Evolutionary conservation across 2,329 filamentous ascomycete genomes (phyloP).

Genomic region (Talaromyces funiculosus): DNA sequence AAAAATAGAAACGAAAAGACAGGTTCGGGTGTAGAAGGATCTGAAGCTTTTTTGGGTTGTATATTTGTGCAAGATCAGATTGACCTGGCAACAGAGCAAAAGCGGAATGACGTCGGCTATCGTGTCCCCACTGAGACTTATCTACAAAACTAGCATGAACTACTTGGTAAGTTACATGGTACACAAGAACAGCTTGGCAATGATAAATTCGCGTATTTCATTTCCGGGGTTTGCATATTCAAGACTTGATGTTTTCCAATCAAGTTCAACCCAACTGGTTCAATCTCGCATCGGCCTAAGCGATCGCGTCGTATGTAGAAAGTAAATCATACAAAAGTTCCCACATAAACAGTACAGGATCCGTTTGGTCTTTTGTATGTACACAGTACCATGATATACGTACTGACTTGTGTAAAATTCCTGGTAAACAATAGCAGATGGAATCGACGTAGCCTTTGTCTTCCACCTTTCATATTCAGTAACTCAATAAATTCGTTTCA

Average conservation of each 20-base stretch:
- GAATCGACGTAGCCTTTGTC: not conserved
- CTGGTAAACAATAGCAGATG: not conserved
- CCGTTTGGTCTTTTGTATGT: not conserved
- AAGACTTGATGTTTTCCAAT: slow-evolving; percentile 2
- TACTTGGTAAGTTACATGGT: not conserved
- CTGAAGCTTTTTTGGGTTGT: slow-evolving; percentile 1
- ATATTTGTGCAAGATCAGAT: slow-evolving; percentile 8
- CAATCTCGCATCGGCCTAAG: not conserved
- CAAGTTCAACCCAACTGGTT: not conserved
- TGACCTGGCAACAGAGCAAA: slow-evolving; percentile 13
- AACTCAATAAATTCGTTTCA: not conserved
- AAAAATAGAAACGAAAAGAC: not conserved
- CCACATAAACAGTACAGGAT: slow-evolving; percentile 9
- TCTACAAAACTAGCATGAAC: not conserved
- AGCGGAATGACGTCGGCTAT: slow-evolving; percentile 14
- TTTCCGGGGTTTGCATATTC: not conserved
- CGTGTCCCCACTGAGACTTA: not conserved
- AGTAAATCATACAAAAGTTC: slow-evolving; percentile 6
- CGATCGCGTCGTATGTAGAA: not conserved
- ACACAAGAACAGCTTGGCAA: not conserved
- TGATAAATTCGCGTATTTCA: not conserved
- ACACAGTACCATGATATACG: slow-evolving; percentile 7
- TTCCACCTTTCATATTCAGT: not conserved
- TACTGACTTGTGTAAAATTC: not conserved
- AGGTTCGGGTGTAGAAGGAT: not conserved